Evolutionary conservation across 1,139 yeast species (phyloP).

Genomic region (Pichiaceae sp.): DNA sequence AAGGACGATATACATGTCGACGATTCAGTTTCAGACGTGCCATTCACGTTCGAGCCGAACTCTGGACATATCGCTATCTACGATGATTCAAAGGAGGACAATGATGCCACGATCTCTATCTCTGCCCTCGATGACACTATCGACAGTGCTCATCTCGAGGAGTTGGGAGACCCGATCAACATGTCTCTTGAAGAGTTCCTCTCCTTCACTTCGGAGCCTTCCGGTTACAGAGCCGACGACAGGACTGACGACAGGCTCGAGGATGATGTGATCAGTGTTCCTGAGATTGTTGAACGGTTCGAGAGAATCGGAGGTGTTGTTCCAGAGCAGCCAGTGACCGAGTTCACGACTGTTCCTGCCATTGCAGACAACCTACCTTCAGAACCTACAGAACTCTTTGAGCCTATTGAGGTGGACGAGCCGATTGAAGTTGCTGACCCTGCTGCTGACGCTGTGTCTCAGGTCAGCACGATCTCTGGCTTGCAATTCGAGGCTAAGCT

Average conservation of each 20-base stretch:
- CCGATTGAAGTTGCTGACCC: neutral
- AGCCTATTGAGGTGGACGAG: neutral
- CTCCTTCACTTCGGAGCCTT: neutral
- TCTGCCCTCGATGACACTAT: neutral
- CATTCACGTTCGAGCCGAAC: neutral
- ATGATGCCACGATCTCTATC: neutral
- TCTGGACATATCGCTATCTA: neutral
- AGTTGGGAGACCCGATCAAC: neutral
- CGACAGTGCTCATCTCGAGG: neutral
- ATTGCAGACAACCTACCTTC: neutral
- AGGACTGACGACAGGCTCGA: neutral
- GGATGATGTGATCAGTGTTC: slow-evolving; percentile 6
- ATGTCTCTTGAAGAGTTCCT: neutral
- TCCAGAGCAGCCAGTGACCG: no score
- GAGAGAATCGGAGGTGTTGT: slow-evolving; percentile 7
- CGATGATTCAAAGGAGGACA: neutral
- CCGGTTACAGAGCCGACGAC: neutral
- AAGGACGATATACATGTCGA: neutral
- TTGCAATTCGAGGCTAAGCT: neutral
- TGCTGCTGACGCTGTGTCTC: no score
- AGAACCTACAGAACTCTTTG: neutral
- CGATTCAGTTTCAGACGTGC: neutral
- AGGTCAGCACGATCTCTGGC: neutral
- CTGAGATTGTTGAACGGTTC: slow-evolving; percentile 20
- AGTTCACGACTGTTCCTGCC: no score